Evolutionary conservation across 2,329 filamentous ascomycete species (phyloP).

Genomic region (Epichloe gansuensis): DNA sequence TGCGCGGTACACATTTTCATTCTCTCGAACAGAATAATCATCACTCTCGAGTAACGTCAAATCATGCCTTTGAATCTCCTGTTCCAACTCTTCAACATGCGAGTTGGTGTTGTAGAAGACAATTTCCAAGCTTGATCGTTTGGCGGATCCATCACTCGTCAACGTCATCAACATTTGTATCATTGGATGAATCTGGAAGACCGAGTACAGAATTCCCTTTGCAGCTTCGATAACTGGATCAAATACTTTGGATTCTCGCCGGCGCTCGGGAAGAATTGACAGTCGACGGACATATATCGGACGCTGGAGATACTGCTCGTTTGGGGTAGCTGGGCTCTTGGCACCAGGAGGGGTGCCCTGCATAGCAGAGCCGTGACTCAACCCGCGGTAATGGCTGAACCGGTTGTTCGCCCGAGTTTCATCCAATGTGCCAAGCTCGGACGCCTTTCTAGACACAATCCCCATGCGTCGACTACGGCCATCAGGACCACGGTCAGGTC

Average conservation of each 20-base stretch:
- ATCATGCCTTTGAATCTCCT: constrained; percentile 51
- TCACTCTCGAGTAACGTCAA: constrained; percentile 33
- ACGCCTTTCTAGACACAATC: constrained; percentile 45
- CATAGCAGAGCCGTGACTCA: constrained; percentile 59
- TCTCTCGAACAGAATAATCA: constrained; percentile 37
- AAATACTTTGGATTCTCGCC: constrained; percentile 46
- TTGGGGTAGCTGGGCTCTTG: constrained; percentile 47
- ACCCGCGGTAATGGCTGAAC: constrained; percentile 52
- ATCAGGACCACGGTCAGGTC: constrained; percentile 34
- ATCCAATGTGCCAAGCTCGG: constrained; percentile 49
- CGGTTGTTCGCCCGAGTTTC: constrained; percentile 50
- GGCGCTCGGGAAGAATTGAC: constrained; percentile 49
- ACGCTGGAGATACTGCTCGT: constrained; percentile 42
- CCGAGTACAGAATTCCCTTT: constrained; percentile 52
- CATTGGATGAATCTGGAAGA: constrained; percentile 56
- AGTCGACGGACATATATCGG: constrained; percentile 51
- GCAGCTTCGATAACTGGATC: constrained; percentile 52
- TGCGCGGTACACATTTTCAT: constrained; percentile 50
- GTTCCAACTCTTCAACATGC: constrained; percentile 52
- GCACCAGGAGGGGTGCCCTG: constrained; percentile 32
- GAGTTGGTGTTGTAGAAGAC: constrained; percentile 56
- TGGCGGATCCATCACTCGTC: constrained; percentile 45
- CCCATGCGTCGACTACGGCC: constrained; percentile 52
- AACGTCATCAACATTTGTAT: constrained; percentile 53
- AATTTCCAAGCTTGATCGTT: constrained; percentile 51